Evolutionary conservation across 805 yeast genomes (phyloP), one percentile per base, ranked within the genome.

Genomic region (Lachancea meyersii): DNA sequence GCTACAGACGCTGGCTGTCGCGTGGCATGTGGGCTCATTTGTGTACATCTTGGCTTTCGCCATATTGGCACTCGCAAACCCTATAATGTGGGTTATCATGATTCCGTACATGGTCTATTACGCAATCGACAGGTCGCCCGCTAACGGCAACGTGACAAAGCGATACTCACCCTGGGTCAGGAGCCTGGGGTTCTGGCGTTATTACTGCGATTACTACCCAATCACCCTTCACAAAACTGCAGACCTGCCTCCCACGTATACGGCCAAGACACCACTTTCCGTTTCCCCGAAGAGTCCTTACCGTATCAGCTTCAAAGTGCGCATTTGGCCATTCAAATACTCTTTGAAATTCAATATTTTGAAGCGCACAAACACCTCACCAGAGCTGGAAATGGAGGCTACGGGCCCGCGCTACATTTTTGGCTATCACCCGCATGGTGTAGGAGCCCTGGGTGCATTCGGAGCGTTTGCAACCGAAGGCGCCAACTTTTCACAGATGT

Each of bases 391-490:
- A 30, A 30, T 14, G 63, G 72, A 38, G 64, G 45, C 48, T 11
- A 51, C 77, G 3, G 91, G 87, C 0, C 89, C 86, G 2, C 68
- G 82, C 28, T 91, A 93, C 61, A 77, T 91, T 2, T 91, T 91
- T 64, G 95, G 96, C 0, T 82, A 86, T 56, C 97, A 89, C 62
- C 98, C 98, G 0, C 98, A 93, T 61, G 98, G 98, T 0, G 89
- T 91, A 13, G 88, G 89, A 10, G 85, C 95, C 1, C 73, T 89
- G 75, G 96, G 97, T 2, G 89, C 82, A 1, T 80, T 89, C 60
- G 95, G 95, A 1, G 80, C 82, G 0, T 68, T 89, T 48, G 87
- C 82, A 0, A 85, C 95, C 4, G 88, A 89, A 47, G 91, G 94
- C 18, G 80, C 87, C 3, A 72, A 76, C 19, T 82, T 84, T 72